phyloP scores from a whole-genome alignment of 169 alveolate species.

The Plasmodium relictum region DNA sequence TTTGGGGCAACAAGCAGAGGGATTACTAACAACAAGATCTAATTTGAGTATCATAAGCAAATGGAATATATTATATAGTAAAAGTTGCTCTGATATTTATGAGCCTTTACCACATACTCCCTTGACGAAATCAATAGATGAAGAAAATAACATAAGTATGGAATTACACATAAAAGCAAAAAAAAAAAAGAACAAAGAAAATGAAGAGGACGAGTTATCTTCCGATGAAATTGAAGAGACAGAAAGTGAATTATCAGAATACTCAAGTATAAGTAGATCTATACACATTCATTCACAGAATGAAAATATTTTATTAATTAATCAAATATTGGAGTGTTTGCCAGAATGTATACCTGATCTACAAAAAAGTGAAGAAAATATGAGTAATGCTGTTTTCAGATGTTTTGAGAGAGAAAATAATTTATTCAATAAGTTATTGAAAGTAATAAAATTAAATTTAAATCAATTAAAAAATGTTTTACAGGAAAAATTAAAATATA shows the following conservation, averaged over 20 bases:
- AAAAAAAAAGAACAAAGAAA: constrained; percentile 1
- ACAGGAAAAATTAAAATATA: constrained; percentile 73
- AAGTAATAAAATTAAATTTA: constrained; percentile 54
- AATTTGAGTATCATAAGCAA: constrained; percentile 67
- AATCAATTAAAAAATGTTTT: constrained; percentile 66
- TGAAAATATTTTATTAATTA: constrained; percentile 79
- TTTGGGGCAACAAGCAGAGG: constrained; percentile 76
- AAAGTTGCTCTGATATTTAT: constrained; percentile 66
- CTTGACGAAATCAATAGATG: constrained; percentile 28
- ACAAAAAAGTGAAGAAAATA: constrained; percentile 86
- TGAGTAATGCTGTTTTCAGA: constrained; percentile 94
- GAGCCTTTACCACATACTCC: constrained; percentile 63
- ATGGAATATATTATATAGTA: constrained; percentile 69
- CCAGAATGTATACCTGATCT: constrained; percentile 87
- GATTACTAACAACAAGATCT: constrained; percentile 65
- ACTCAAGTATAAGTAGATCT: constrained; percentile 15
- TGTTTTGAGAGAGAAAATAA: constrained; percentile 93
- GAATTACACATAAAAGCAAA: constrained; percentile 6
- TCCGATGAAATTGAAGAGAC: constrained; percentile 16
- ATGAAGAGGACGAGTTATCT: not conserved
- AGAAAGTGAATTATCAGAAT: constrained; percentile 29
- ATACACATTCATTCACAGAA: constrained; percentile 77
- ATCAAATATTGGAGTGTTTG: constrained; percentile 81
- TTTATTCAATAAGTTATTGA: constrained; percentile 35
- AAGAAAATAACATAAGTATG: constrained; percentile 10